A percentile compares a stretch with the other conserved stretches of the same genome.
phyloP scores from a whole-genome alignment of 768 basidiomycete genomes.

The Pulveroboletus ravenelii region DNA sequence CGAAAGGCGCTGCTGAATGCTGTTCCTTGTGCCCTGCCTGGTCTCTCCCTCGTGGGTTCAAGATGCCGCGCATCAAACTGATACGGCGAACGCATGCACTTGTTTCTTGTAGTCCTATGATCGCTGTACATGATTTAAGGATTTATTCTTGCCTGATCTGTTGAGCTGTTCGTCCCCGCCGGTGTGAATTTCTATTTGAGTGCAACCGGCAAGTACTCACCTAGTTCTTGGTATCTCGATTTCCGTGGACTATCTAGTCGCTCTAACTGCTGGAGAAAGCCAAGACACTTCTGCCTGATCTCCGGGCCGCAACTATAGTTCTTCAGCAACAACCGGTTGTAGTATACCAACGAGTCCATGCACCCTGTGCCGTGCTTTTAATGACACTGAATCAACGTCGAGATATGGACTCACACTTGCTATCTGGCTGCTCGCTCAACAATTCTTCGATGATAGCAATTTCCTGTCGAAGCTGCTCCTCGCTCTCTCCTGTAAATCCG shows the following conservation, averaged over 20 bases:
- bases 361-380: constrained; percentile 59
- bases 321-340: constrained; percentile 64
- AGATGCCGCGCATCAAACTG: not conserved
- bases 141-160: constrained; percentile 10
- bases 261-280: constrained; percentile 53
- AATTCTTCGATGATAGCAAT: constrained; percentile 78
- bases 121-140: not conserved
- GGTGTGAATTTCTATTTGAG: not conserved
- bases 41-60: not conserved
- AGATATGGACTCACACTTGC: constrained; percentile 64
- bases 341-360: constrained; percentile 86
- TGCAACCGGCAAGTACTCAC: constrained; percentile 31
- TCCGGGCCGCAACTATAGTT: constrained; percentile 38
- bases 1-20: not conserved
- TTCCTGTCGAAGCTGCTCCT: constrained; percentile 61
- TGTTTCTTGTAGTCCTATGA: not conserved
- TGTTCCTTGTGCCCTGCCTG: not conserved
- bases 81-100: not conserved
- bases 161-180: constrained; percentile 16
- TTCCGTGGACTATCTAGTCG: constrained; percentile 62
- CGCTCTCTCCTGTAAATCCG: constrained; percentile 49
- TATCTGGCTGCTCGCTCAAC: constrained; percentile 83
- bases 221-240: constrained; percentile 64
- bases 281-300: constrained; percentile 43
- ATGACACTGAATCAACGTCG: not conserved